phyloP scores from a whole-genome alignment of 148 eudicot species.

The Rhododendron kiyosumense region DNA sequence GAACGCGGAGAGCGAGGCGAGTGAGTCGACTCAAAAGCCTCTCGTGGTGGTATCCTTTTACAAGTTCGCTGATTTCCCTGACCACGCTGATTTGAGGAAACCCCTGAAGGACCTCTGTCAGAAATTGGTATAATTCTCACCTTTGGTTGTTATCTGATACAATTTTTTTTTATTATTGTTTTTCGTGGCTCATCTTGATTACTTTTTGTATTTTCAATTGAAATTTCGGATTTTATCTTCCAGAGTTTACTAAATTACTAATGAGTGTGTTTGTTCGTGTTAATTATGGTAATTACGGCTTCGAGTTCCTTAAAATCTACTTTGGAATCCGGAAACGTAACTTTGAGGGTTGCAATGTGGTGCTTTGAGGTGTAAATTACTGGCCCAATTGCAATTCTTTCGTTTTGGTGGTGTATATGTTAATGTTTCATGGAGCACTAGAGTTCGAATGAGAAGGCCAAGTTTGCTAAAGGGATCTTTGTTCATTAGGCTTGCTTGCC shows the following conservation, averaged over 20 bases:
- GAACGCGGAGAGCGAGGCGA: background rate
- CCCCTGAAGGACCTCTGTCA: conserved; percentile 78
- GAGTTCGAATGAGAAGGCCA: background rate
- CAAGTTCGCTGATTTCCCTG: conserved; percentile 85
- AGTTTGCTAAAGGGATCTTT: background rate
- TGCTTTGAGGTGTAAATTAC: background rate
- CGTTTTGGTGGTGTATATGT: background rate
- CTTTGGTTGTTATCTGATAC: background rate
- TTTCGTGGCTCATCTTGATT: background rate
- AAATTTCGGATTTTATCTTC: background rate
- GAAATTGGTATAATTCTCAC: conserved; percentile 42
- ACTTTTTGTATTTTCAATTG: background rate
- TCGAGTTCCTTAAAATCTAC: background rate
- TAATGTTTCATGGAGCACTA: background rate
- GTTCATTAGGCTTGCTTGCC: background rate
- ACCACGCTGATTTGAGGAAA: conserved; percentile 56
- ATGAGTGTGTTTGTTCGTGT: background rate
- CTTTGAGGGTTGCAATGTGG: background rate
- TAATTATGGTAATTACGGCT: background rate
- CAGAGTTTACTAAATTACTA: background rate
- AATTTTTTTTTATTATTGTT: background rate
- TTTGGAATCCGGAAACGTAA: too few relatives aligned
- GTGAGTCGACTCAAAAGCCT: conserved; percentile 14
- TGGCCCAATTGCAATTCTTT: background rate
- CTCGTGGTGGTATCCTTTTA: conserved; percentile 90